phyloP scores from a whole-genome alignment of 192 early-diverging fungal species.

The Gigaspora rosea region DNA sequence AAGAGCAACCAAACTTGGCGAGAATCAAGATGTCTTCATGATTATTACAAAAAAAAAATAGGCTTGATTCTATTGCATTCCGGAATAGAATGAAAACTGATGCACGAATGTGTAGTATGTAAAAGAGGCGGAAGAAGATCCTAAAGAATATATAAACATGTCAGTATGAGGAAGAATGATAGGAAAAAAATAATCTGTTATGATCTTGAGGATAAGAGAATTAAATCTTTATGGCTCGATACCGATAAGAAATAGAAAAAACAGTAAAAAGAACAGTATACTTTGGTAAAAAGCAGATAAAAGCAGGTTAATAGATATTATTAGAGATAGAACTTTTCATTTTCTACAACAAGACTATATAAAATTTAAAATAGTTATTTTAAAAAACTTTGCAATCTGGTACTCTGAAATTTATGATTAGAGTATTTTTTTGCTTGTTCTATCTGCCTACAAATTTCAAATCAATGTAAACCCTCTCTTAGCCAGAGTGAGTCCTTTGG shows the following conservation, averaged over 20 bases:
- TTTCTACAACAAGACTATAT: neutral
- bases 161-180: neutral
- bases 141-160: conserved; percentile 5
- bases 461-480: neutral
- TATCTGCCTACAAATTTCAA: neutral
- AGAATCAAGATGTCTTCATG: conserved; percentile 2
- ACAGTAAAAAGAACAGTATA: neutral
- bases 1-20: neutral
- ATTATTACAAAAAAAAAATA: conserved; percentile 17
- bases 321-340: neutral
- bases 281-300: neutral
- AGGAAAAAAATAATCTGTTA: neutral
- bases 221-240: neutral
- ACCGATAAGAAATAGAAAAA: conserved; percentile 6
- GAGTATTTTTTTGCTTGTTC: too few species aligned
- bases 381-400: too few species aligned
- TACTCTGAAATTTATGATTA: too few species aligned
- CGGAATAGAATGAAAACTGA: conserved; percentile 9
- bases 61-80: conserved; percentile 3
- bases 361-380: neutral
- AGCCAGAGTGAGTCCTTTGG: neutral
- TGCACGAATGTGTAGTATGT: conserved; percentile 2
- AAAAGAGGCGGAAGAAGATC: conserved; percentile 10
- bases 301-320: neutral
- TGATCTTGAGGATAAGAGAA: too few species aligned